Evolutionary conservation across 352 stramenopile genomes (phyloP).

Genomic region (Phytophthora constricta): DNA sequence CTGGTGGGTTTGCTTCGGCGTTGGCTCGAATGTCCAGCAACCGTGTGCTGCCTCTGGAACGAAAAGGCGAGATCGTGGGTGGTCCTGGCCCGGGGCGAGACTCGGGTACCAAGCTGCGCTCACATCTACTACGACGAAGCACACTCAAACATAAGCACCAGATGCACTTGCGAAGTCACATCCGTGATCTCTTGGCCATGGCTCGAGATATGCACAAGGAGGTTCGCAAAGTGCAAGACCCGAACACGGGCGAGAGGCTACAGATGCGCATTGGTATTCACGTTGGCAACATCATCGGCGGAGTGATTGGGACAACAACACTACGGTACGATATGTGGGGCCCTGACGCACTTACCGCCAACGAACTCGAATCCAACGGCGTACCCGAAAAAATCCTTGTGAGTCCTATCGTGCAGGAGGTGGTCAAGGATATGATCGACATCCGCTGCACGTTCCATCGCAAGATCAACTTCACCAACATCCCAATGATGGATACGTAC

Average conservation of each 20-base stretch:
- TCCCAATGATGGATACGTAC: slow-evolving; percentile 86
- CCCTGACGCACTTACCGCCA: slow-evolving; percentile 80
- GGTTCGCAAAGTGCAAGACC: slow-evolving; percentile 82
- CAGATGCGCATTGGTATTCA: slow-evolving; percentile 91
- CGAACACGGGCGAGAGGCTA: slow-evolving; percentile 81
- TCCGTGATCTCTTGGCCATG: slow-evolving; percentile 82
- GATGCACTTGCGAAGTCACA: slow-evolving; percentile 84
- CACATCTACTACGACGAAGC: slow-evolving; percentile 45
- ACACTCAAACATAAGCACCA: slow-evolving; percentile 87
- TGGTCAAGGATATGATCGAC: slow-evolving; percentile 86
- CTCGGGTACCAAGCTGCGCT: slow-evolving; percentile 22
- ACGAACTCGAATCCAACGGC: slow-evolving; percentile 89
- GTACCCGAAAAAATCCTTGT: slow-evolving; percentile 84
- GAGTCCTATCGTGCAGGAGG: slow-evolving; percentile 79
- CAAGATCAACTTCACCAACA: slow-evolving; percentile 83
- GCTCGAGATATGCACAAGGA: slow-evolving; percentile 90
- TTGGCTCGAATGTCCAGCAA: slow-evolving; percentile 46
- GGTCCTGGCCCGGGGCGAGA: slow-evolving; percentile 6
- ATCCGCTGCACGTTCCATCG: slow-evolving; percentile 85
- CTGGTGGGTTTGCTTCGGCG: slow-evolving; percentile 1
- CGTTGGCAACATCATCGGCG: slow-evolving; percentile 88
- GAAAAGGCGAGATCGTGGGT: slow-evolving; percentile 19
- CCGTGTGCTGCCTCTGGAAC: slow-evolving; percentile 56
- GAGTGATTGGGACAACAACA: slow-evolving; percentile 87
- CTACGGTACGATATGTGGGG: slow-evolving; percentile 92